These are phyloP conservation scores for Ustilago tritici DNA, from an alignment of 1,284 basidiomycete genomes.

Conservation along the genomic window DNA sequence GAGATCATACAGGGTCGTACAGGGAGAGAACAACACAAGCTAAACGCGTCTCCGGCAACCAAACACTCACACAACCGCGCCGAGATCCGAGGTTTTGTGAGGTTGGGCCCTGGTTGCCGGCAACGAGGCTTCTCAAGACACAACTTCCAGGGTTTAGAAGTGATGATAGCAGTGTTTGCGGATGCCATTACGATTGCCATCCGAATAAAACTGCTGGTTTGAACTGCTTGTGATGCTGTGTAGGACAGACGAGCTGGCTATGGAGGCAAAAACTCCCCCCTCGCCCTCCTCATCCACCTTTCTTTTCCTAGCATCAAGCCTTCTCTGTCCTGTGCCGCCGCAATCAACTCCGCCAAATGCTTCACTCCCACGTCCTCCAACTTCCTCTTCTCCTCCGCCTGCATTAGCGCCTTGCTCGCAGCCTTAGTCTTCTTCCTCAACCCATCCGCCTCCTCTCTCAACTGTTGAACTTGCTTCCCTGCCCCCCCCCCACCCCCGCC, in stretches of 20 bases:
- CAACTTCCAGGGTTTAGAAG: no score
- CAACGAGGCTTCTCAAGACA: no score
- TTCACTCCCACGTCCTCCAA: conserved; percentile 21
- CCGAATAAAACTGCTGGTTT: background rate
- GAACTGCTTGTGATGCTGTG: background rate
- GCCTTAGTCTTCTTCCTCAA: conserved; percentile 34
- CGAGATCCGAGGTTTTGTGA: background rate
- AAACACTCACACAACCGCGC: background rate
- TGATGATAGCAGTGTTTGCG: no score
- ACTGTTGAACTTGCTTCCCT: conserved; percentile 22
- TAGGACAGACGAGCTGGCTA: background rate
- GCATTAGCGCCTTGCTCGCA: background rate
- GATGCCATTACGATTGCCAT: no score
- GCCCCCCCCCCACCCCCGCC: background rate
- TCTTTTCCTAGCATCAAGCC: conserved; percentile 33
- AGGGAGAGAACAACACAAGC: background rate
- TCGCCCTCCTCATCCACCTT: conserved; percentile 27
- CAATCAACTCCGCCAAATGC: conserved; percentile 32
- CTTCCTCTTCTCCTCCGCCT: conserved; percentile 9
- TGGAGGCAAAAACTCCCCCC: conserved; percentile 33
- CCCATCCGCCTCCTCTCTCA: conserved; percentile 25
- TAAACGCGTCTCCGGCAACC: background rate
- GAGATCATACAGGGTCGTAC: background rate
- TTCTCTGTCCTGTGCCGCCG: conserved; percentile 34
- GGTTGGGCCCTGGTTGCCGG: background rate